Percentiles rank a stretch among this genome's conserved stretches.
phyloP scores from a whole-genome alignment of 164 flowering plant genomes.

The Liriodendron chinense region DNA sequence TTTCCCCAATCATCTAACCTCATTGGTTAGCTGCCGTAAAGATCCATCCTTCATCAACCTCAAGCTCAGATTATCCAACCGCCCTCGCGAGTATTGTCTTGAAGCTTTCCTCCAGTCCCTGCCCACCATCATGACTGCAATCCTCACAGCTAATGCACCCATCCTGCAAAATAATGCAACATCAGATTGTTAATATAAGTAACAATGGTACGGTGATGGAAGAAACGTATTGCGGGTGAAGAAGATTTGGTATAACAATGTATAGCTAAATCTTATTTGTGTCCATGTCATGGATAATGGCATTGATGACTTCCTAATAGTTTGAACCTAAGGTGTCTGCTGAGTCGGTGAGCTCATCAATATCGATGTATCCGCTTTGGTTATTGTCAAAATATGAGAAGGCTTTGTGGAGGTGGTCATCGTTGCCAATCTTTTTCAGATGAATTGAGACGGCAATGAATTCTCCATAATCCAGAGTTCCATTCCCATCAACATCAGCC shows the following conservation, averaged over 20 bases:
- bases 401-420: conserved; percentile 82
- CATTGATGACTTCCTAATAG: conserved; percentile 72
- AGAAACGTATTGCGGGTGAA: neutral
- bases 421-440: conserved; percentile 74
- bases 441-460: conserved; percentile 83
- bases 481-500: conserved; percentile 89
- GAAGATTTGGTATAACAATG: neutral
- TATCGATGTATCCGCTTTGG: conserved; percentile 69
- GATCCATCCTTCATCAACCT: conserved; percentile 70
- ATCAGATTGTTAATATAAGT: neutral
- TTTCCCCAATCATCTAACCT: conserved; percentile 21
- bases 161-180: conserved; percentile 45
- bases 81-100: conserved; percentile 74
- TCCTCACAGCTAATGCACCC: conserved; percentile 81
- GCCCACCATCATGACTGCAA: conserved; percentile 82
- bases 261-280: conserved; percentile 75
- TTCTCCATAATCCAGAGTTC: conserved; percentile 71
- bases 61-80: conserved; percentile 70
- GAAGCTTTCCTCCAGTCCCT: conserved; percentile 95
- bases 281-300: conserved; percentile 84
- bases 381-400: conserved; percentile 69
- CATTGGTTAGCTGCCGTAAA: conserved; percentile 32
- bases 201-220: neutral
- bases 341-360: conserved; percentile 76
- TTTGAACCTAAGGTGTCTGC: conserved; percentile 63